Base-by-base conservation (phyloP, 805 yeast species). In the Lipomyces orientalis region DNA sequence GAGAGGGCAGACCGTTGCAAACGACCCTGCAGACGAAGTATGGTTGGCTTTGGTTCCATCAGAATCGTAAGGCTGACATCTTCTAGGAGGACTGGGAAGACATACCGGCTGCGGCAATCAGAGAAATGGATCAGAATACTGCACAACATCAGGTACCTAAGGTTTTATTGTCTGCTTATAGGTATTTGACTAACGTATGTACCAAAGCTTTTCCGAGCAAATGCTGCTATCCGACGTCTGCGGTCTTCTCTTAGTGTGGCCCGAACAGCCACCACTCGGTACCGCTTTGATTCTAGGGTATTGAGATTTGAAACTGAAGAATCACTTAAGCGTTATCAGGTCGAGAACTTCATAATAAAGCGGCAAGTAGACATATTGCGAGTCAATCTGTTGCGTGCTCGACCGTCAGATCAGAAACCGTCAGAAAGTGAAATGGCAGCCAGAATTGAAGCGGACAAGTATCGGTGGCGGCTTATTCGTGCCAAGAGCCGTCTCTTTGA, bases 321-420 rank as follows among this genome's bases (percentile, higher is more conserved):
- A 66, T 79, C 79, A 10, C 80, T 80, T 54, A 84, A 81, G 76
- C 75, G 86, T 22, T 78, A 79, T 65, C 84, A 83, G 70, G 87
- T 84, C 19, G 87, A 84, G 70, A 79, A 77, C 60, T 79, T 76
- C 60, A 73, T 84, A n/a, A 77, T 78, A 55, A 80, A 82, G 72
- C 78, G 84, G 43, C 85, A 83, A 72, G 81, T 83, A n/a, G 84
- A 84, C 68, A 76, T 80, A 60, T 75, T 84, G 55, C 77, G 79
- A 49, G 66, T 74, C 43, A 85, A 81, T 58, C 79, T 62, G 14
- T 16, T 52, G 16, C 25, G 46, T 1, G 14, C 61, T n/a, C 57
- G 55, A n/a, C 31, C 10, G 16, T 9, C 77, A 59, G 73, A 69
- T 49, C 79, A 74, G 58, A 73, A 79, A 59, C 73, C 76, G 65